A percentile compares a stretch with the other conserved stretches of the same genome.
Conservation (phyloP, 371 early-diverging fungal species). For the Basidiobolus meristosporus region DNA sequence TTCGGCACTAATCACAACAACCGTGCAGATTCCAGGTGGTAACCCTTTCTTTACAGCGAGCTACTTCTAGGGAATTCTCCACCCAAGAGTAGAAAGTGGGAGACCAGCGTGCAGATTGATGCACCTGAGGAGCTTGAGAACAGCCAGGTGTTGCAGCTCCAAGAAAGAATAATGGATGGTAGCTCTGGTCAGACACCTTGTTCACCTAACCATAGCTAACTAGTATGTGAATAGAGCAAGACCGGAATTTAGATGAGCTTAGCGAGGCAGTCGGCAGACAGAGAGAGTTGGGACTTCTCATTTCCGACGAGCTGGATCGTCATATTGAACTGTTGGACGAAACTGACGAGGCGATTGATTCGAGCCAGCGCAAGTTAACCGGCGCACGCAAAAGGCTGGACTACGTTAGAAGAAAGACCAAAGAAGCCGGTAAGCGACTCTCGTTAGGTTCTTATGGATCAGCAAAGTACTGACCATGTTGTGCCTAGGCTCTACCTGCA, state of each 20-base stretch:
- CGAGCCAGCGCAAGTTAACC: slow-evolving; percentile 27
- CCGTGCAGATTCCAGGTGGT: neutral
- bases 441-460: slow-evolving; percentile 1
- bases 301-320: slow-evolving; percentile 53
- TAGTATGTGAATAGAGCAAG: slow-evolving; percentile 31
- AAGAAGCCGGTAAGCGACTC: slow-evolving; percentile 5
- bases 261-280: slow-evolving; percentile 45
- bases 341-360: slow-evolving; percentile 41
- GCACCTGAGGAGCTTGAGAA: slow-evolving; percentile 25
- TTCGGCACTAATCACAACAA: neutral
- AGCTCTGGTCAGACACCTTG: no score
- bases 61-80: neutral
- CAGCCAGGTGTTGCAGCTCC: slow-evolving; percentile 45
- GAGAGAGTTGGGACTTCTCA: slow-evolving; percentile 47
- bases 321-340: slow-evolving; percentile 60
- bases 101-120: slow-evolving; percentile 7
- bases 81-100: no score
- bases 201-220: neutral
- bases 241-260: slow-evolving; percentile 48
- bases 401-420: slow-evolving; percentile 2
- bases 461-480: neutral
- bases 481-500: neutral
- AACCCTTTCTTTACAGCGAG: neutral
- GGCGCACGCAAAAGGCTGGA: slow-evolving; percentile 21
- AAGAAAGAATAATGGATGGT: slow-evolving; percentile 59